Evolutionary conservation across 179 eudicot species (phyloP), one percentile per base, ranked within the genome.

Genomic region (Gypsophila paniculata): DNA sequence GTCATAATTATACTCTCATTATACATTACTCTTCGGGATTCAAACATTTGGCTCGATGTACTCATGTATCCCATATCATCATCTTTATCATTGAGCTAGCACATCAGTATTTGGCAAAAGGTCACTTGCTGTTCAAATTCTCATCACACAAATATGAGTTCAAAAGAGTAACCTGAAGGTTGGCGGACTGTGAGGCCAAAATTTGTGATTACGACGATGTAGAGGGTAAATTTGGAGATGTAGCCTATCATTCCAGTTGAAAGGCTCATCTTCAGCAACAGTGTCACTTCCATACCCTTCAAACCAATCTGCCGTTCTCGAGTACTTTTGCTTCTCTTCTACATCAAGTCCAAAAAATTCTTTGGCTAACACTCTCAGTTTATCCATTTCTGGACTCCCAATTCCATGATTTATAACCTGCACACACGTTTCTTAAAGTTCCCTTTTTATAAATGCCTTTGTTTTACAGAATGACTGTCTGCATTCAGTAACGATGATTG

Each of bases 261-360:
- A 38, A 46, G 42, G 36, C 32, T 65, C 48, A 64, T 32, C 46
- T 18, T 73, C 70, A 21, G 70, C 52, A 10, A 69, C 70, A 13
- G 69, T 69, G 62, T 78, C 81, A 49, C 51, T 61, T 29, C 81
- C 81, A 68, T 78, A 78, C 36, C 81, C 81, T 54, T 78, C 77
- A 32, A 68, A 57, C 8, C 49, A 44, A 10, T 67, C 70, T 4
- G 55, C 9, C 4, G 65, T 62, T 38, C 73, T 61, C 21, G 59
- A 52, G 42, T 44, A 65, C 38, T 52, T 64, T 19, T 17, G 36
- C 39, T 73, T 73, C 53, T 19, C 61, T 64, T 73, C 76, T 62
- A 34, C 6, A 36, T 60, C 70, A 19, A 63, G 25, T 8, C 17
- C 70, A 53, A 68, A 74, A 61, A 74, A 74, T 21, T 74, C 61